Base-by-base conservation (phyloP, 371 early-diverging fungal genomes). In the Zychaea mexicana region DNA sequence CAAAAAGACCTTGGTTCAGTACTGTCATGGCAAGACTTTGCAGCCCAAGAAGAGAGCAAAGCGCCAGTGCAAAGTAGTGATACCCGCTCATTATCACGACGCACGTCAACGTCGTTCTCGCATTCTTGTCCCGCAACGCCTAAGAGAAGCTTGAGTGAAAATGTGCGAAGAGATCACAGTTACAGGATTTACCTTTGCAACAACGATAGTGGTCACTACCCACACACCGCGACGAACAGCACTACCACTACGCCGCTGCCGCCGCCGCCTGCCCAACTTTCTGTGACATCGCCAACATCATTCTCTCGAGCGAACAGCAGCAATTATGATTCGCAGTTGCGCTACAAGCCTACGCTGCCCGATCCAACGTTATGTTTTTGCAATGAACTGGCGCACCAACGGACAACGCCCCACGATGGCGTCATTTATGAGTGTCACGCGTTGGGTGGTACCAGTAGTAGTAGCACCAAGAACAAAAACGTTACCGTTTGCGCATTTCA, bases 401-500 rank as follows among this genome's bases (percentile, higher is more conserved):
- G 49, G 10, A 27, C 65, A 12, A 66, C 70, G 2, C 30, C 60
- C 5, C 68, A 68, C 22, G 64, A 71, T 47, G 77, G 74, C 13
- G 42, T 60, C 8, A 49, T 74, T n/a, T 72, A 69, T 21, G 77
- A 74, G 52, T 77, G 77, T 28, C 59, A 73, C 32, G 10, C 2
- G 3, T 2, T 39, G 3, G 9, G 15, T 15, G n/a, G n/a, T 39
- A 15, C 10, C n/a, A 39, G n/a, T 8, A 39, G 13, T 39, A 39
- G 3, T 15, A 39, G 3, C 39, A n/a, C 3, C 13, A 39, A 39
- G 17, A 39, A 39, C 39, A 39, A 42, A 13, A 42, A 42, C 42
- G 33, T 33, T 12, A 5, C 33, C 33, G 58, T 77, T 27, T 82
- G 83, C 19, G 78, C 77, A 2, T 82, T 80, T 36, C 83, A 82